Base-by-base conservation (phyloP, 257 asterid genomes). In the Solanum acaule region DNA sequence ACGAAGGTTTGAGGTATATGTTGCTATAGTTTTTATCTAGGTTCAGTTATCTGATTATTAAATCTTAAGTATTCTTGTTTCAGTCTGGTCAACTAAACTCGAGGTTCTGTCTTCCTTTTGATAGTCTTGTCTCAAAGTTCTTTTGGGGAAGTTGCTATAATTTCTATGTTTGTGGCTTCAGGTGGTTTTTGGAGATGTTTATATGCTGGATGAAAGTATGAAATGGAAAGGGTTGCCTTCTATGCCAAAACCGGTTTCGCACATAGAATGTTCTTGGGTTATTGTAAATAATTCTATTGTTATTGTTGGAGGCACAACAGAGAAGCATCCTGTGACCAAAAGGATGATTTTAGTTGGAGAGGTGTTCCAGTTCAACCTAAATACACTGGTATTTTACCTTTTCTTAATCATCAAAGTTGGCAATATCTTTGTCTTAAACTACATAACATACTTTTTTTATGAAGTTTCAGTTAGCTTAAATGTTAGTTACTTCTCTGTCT, bases 311-410 rank as follows among this genome's bases (percentile, higher is more conserved):
- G 98, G 98, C 88, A 93, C 98, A 46, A 94, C 96, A 6, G 97
- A 94, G 92, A 94, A 93, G 87, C 93, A 94, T 89, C 98, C 98
- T 1, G 85, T 91, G 42, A 94, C 92, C 49, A 95, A 95, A 89
- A 92, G 96, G 93, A 95, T 95, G 96, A 91, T 94, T 87, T 87
- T 95, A 84, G 97, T 95, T 18, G 98, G 97, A 77, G 98, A 95
- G 92, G 89, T 95, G 65, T 92, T 95, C 91, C 93, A 83, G 44
- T 93, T 95, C 83, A 86, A 92, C 89, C 88, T 94, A 86, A 91
- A 92, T 90, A 88, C 95, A 16, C 71, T 91, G 94, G 98, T 95
- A 82, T 29, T 29, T 31, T n/a, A 82, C 86, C 12, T n/a, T 10
- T 75, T 22, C 83, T 75, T 34, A 35, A 73, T 73, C 10, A 73